Evolutionary conservation across 257 asterid genomes (phyloP).

Genomic region (Echium plantagineum): DNA sequence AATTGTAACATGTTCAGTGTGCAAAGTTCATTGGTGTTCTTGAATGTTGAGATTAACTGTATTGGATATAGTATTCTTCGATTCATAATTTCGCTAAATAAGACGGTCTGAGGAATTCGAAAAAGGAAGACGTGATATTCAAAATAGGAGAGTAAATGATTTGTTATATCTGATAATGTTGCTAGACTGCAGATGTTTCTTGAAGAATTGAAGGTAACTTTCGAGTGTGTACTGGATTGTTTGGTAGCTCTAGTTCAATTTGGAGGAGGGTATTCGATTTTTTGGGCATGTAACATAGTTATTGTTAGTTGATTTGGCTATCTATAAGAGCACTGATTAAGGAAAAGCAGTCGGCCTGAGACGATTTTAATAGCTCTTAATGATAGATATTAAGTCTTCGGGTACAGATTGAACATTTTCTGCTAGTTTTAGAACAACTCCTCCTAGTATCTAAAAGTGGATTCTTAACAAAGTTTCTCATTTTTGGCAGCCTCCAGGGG

Average conservation of each 20-base stretch:
- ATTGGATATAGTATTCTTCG: too few species aligned
- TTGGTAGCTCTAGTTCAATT: background rate
- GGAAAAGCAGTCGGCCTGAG: background rate
- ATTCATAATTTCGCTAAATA: too few species aligned
- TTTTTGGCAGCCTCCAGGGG: slow-evolving; percentile 69
- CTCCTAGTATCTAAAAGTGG: background rate
- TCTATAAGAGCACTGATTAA: background rate
- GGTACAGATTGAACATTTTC: background rate
- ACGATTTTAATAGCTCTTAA: background rate
- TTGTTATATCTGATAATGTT: too few species aligned
- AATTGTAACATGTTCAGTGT: too few species aligned
- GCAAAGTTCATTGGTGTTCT: too few species aligned
- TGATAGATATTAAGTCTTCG: background rate
- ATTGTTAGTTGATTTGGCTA: background rate
- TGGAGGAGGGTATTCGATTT: background rate
- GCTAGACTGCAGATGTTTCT: too few species aligned
- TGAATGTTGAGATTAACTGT: too few species aligned
- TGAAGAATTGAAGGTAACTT: background rate
- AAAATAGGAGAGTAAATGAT: too few species aligned
- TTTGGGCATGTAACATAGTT: background rate
- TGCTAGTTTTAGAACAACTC: background rate
- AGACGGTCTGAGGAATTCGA: too few species aligned
- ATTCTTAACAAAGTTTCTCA: slow-evolving; percentile 3
- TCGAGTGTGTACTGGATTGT: background rate
- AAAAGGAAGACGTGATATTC: too few species aligned